These are phyloP conservation scores for Oryza longistaminata DNA, from an alignment of 176 grass and related monocot genomes.

Conservation along the genomic window DNA sequence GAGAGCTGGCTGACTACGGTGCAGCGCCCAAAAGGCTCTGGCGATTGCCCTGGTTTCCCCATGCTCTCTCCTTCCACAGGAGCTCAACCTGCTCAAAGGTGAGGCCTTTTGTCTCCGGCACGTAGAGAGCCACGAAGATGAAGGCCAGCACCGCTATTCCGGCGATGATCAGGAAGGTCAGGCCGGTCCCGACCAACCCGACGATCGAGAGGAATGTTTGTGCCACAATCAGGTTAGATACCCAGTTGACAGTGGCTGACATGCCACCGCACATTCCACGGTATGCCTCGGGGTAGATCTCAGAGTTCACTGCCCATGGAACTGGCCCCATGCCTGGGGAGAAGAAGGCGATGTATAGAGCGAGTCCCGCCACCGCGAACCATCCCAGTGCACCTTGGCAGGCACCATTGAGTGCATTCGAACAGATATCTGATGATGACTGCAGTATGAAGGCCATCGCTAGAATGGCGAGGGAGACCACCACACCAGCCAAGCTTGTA, in stretches of 20 bases:
- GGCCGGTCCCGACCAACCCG: slow-evolving; percentile 58
- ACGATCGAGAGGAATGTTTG: slow-evolving; percentile 83
- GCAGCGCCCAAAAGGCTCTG: slow-evolving; percentile 50
- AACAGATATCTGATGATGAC: slow-evolving; percentile 39
- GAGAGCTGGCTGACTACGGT: slow-evolving; percentile 5
- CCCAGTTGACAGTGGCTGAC: slow-evolving; percentile 93
- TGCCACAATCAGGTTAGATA: slow-evolving; percentile 83
- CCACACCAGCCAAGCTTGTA: slow-evolving; percentile 62
- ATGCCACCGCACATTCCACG: slow-evolving; percentile 85
- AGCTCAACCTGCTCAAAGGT: slow-evolving; percentile 80
- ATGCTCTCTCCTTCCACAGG: slow-evolving; percentile 77
- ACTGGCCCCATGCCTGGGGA: slow-evolving; percentile 94
- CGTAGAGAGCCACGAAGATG: slow-evolving; percentile 64
- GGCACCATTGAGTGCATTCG: not conserved
- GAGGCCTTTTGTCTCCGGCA: slow-evolving; percentile 89
- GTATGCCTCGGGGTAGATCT: slow-evolving; percentile 88
- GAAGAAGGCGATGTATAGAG: slow-evolving; percentile 75
- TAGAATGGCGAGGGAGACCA: slow-evolving; percentile 73
- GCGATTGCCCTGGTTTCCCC: slow-evolving; percentile 37
- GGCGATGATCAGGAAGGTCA: slow-evolving; percentile 77
- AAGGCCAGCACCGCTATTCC: slow-evolving; percentile 63
- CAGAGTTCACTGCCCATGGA: slow-evolving; percentile 90
- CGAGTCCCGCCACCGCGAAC: slow-evolving; percentile 67
- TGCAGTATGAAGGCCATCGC: slow-evolving; percentile 68
- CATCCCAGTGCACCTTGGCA: slow-evolving; percentile 51